These are phyloP conservation scores for Schizochytrium sp. DNA, from an alignment of 108 stramenopile genomes.

Conservation along the genomic window DNA sequence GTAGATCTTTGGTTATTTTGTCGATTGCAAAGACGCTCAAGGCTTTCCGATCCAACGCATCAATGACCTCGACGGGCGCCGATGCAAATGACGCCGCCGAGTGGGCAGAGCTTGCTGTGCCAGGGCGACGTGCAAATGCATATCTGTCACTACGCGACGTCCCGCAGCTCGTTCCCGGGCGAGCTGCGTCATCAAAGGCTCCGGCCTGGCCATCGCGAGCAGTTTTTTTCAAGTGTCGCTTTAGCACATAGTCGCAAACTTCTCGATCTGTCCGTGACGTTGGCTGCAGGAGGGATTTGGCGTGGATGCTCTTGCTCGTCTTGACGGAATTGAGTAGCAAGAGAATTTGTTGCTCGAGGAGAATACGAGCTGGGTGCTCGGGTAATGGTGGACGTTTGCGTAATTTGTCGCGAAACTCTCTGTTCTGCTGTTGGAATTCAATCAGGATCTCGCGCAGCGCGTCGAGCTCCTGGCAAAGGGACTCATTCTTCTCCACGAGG, in stretches of 20 bases:
- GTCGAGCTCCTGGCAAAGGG: neutral
- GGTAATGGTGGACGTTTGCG: neutral
- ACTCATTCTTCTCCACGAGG: neutral
- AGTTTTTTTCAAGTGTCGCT: neutral
- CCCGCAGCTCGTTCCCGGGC: slow-evolving; percentile 1
- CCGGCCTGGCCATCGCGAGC: neutral
- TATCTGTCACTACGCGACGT: neutral
- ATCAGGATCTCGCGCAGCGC: neutral
- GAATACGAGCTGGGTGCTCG: neutral
- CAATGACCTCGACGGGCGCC: neutral
- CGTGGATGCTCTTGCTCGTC: neutral
- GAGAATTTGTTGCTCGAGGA: slow-evolving; percentile 5
- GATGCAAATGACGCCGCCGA: neutral
- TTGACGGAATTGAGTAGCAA: neutral
- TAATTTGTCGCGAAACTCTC: neutral
- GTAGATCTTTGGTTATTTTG: neutral
- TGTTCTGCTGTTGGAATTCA: neutral
- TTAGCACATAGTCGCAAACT: neutral
- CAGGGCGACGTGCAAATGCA: neutral
- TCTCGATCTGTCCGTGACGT: neutral
- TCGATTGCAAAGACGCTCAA: neutral
- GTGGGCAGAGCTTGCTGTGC: neutral
- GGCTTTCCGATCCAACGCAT: neutral
- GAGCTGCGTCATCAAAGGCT: neutral
- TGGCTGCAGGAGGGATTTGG: neutral